phyloP scores from a whole-genome alignment of 345 rosid species.

The Turritis glabra region DNA sequence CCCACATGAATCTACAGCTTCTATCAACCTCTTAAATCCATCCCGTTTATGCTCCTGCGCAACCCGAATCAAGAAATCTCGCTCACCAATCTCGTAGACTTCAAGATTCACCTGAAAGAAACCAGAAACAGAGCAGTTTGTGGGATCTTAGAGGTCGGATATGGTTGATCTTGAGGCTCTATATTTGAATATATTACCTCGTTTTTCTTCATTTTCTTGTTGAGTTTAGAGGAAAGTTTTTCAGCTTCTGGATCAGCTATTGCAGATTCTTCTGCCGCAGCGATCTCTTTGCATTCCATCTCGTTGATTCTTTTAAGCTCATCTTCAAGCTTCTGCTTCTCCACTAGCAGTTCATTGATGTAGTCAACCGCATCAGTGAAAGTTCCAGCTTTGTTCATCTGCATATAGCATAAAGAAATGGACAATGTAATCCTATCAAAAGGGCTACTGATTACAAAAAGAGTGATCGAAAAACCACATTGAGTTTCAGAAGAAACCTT shows the following conservation, averaged over 20 bases:
- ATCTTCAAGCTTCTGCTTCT: slow-evolving; percentile 55
- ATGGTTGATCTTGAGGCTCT: neutral
- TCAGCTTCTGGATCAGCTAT: slow-evolving; percentile 21
- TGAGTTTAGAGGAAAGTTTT: slow-evolving; percentile 4
- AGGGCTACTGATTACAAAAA: neutral
- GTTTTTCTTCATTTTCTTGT: slow-evolving; percentile 19
- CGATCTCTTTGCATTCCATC: slow-evolving; percentile 36
- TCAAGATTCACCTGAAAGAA: slow-evolving; percentile 54
- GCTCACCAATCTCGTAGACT: slow-evolving; percentile 54
- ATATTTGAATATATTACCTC: slow-evolving; percentile 12
- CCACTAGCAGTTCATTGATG: slow-evolving; percentile 52
- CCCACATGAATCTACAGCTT: slow-evolving; percentile 53
- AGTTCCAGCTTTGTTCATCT: slow-evolving; percentile 78
- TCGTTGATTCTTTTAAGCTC: slow-evolving; percentile 60
- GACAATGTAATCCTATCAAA: neutral
- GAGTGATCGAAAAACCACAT: neutral
- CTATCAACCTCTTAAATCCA: slow-evolving; percentile 65
- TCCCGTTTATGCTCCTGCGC: slow-evolving; percentile 46
- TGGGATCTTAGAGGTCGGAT: neutral
- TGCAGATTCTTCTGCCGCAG: slow-evolving; percentile 26
- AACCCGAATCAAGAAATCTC: slow-evolving; percentile 57
- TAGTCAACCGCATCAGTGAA: slow-evolving; percentile 76
- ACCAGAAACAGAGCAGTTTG: neutral
- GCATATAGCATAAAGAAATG: slow-evolving; percentile 5
- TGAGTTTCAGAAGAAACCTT: slow-evolving; percentile 53